These are phyloP conservation scores for Blastocrithidia nonstop DNA, from an alignment of 208 protist species.

Conservation along the genomic window DNA sequence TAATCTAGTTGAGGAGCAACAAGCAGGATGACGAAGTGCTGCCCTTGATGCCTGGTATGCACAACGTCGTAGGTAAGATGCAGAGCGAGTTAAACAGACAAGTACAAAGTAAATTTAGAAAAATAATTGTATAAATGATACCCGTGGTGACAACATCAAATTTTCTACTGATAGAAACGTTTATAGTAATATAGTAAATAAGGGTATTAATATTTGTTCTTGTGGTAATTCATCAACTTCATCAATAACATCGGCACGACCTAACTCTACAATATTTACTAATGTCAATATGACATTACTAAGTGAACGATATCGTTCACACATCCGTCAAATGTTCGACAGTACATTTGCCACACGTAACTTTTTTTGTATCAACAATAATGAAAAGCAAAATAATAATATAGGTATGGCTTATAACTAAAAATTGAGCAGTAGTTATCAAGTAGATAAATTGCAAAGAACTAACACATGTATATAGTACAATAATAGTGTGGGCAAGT, in stretches of 20 bases:
- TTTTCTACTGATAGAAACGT: no score
- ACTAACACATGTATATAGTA: background rate
- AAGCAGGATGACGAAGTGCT: slow-evolving; percentile 29
- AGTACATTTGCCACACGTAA: slow-evolving; percentile 9
- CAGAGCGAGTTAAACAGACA: no score
- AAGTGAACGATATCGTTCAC: slow-evolving; percentile 36
- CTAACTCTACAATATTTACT: no score
- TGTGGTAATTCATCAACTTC: background rate
- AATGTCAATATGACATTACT: slow-evolving; percentile 19
- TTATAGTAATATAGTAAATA: background rate
- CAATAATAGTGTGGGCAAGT: background rate
- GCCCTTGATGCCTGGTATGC: slow-evolving; percentile 57
- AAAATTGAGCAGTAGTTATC: no score
- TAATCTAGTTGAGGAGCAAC: slow-evolving; percentile 26
- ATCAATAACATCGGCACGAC: no score
- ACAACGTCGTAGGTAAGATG: slow-evolving; percentile 5
- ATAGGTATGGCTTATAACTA: no score
- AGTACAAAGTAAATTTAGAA: no score
- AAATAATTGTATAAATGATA: no score
- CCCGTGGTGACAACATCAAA: no score
- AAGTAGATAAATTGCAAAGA: background rate
- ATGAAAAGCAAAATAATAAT: background rate
- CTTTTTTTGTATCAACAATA: slow-evolving; percentile 2
- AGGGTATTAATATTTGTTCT: background rate
- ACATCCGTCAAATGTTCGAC: slow-evolving; percentile 17